A percentile compares a stretch with the other conserved stretches of the same genome.
Conservation (phyloP, 2,329 filamentous ascomycete species). For the Ramularia endophylla region DNA sequence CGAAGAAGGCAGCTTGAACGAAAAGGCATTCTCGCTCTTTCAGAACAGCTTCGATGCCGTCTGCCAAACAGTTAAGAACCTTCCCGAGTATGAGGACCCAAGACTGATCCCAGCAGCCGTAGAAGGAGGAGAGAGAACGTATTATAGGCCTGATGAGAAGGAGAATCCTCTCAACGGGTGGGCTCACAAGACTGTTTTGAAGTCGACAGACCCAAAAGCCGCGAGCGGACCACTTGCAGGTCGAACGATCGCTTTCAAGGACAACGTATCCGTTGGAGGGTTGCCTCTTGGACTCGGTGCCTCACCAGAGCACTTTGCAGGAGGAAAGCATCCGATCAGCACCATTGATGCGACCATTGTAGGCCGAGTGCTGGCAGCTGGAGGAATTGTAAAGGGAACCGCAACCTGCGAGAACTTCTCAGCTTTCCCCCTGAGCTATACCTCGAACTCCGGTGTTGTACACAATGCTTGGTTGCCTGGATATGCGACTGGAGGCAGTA, state of each 20-base stretch:
- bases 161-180: constrained; percentile 41
- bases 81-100: constrained; percentile 36
- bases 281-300: constrained; percentile 43
- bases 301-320: constrained; percentile 33
- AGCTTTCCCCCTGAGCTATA: constrained; percentile 37
- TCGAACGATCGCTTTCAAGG: constrained; percentile 40
- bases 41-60: constrained; percentile 26
- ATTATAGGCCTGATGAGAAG: constrained; percentile 18
- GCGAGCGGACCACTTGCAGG: constrained; percentile 21
- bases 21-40: constrained; percentile 23
- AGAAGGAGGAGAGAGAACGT: constrained; percentile 21
- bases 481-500: constrained; percentile 33
- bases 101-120: constrained; percentile 26
- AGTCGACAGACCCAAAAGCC: constrained; percentile 21
- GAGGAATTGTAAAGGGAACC: constrained; percentile 40
- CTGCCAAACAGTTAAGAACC: constrained; percentile 24
- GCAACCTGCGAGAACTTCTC: constrained; percentile 46
- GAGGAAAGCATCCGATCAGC: constrained; percentile 31
- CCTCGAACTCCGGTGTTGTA: constrained; percentile 42
- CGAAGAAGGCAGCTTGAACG: constrained; percentile 15
- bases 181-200: constrained; percentile 34
- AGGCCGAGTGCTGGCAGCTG: constrained; percentile 37
- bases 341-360: constrained; percentile 43
- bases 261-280: constrained; percentile 43
- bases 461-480: constrained; percentile 35